These are phyloP conservation scores for Boletus reticuloceps DNA, from an alignment of 768 basidiomycete species.

Conservation along the genomic window DNA sequence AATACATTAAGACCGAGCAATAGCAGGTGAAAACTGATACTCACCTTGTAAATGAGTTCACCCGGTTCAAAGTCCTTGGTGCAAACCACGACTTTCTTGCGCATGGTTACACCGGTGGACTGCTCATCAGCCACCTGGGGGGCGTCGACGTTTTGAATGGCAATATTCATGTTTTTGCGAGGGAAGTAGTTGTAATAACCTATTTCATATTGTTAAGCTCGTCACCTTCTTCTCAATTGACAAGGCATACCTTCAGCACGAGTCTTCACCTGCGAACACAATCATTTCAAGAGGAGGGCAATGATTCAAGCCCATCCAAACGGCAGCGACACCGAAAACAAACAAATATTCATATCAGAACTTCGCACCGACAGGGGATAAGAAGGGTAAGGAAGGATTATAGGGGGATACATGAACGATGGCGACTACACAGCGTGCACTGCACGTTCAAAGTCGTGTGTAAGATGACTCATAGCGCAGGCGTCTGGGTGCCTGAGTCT, in stretches of 20 bases:
- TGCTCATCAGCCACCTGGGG: constrained; percentile 16
- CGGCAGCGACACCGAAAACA: constrained; percentile 18
- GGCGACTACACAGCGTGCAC: constrained; percentile 30
- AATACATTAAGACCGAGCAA: constrained; percentile 2
- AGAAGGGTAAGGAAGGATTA: constrained; percentile 19
- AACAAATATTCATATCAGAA: constrained; percentile 63
- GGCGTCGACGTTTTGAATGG: constrained; percentile 42
- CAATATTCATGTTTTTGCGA: constrained; percentile 66
- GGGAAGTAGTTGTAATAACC: constrained; percentile 81
- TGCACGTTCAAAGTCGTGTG: constrained; percentile 27
- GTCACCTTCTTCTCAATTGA: constrained; percentile 4
- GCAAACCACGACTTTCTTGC: constrained; percentile 56
- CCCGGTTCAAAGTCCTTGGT: constrained; percentile 67
- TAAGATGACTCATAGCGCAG: constrained; percentile 38
- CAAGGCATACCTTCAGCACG: constrained; percentile 72
- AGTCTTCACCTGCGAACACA: constrained; percentile 51
- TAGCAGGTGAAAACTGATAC: not conserved
- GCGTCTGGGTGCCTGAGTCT: constrained; percentile 61
- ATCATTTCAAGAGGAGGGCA: constrained; percentile 9
- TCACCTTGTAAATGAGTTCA: constrained; percentile 75
- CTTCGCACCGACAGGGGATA: constrained; percentile 25
- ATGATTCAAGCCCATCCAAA: constrained; percentile 16
- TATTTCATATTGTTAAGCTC: constrained; percentile 32
- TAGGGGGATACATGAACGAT: constrained; percentile 26
- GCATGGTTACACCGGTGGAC: constrained; percentile 23